phyloP scores from a whole-genome alignment of 805 yeast species.

The Myxozyma geophila region DNA sequence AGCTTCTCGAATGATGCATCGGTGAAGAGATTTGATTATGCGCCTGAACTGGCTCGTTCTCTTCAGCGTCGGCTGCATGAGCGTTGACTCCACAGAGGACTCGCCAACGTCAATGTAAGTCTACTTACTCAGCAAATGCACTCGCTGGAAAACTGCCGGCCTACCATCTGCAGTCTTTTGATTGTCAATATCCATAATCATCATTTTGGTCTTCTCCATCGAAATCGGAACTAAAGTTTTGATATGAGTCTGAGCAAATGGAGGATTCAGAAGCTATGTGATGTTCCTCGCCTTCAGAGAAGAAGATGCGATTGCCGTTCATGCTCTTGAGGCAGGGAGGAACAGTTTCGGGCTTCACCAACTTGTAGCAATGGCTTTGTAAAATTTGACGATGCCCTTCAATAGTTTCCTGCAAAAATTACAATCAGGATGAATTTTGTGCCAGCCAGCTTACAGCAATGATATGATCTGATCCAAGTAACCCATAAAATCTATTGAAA shows the following conservation, averaged over 20 bases:
- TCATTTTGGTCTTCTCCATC: constrained; percentile 9
- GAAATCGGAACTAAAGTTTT: constrained; percentile 23
- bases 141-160: constrained; percentile 7
- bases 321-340: constrained; percentile 21
- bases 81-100: constrained; percentile 29
- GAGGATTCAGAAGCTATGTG: constrained; percentile 21
- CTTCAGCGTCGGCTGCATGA: constrained; percentile 24
- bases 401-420: constrained; percentile 6
- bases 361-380: constrained; percentile 30
- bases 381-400: constrained; percentile 23
- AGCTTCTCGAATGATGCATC: constrained; percentile 17
- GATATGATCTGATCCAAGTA: constrained; percentile 21
- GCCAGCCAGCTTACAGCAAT: constrained; percentile 3
- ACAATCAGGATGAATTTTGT: not conserved
- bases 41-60: constrained; percentile 26
- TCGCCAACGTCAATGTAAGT: constrained; percentile 30
- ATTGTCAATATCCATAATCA: constrained; percentile 12
- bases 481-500: constrained; percentile 25
- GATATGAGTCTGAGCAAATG: constrained; percentile 26
- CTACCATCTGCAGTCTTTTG: constrained; percentile 11
- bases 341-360: constrained; percentile 25
- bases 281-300: constrained; percentile 33
- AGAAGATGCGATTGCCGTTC: constrained; percentile 31
- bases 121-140: constrained; percentile 15
- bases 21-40: constrained; percentile 25